Evolutionary conservation across 176 grass and related monocot genomes (phyloP).

Genomic region (Bromus sterilis): DNA sequence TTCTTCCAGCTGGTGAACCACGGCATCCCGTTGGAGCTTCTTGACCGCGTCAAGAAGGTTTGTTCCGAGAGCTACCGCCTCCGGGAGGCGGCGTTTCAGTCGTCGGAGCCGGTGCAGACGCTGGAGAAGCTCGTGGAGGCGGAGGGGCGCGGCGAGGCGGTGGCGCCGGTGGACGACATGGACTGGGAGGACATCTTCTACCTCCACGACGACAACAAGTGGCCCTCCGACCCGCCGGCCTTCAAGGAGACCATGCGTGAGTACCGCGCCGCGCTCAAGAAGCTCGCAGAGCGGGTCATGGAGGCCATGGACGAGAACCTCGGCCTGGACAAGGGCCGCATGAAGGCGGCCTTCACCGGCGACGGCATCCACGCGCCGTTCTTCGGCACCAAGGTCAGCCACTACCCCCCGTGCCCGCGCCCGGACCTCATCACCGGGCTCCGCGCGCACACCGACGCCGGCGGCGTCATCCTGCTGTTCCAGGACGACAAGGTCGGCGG

Average conservation of each 20-base stretch:
- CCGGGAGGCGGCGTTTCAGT: constrained; percentile 34
- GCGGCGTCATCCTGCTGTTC: constrained; percentile 65
- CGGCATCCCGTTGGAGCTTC: constrained; percentile 39
- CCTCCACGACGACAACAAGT: constrained; percentile 39
- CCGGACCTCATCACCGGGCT: constrained; percentile 53
- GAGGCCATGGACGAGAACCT: constrained; percentile 62
- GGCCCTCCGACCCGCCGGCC: constrained; percentile 35
- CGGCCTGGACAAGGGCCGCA: constrained; percentile 21
- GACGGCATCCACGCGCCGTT: constrained; percentile 15
- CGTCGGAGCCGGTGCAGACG: constrained; percentile 28
- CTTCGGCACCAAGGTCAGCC: constrained; percentile 74
- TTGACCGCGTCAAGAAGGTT: constrained; percentile 49
- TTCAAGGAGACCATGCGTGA: constrained; percentile 71
- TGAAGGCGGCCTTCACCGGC: constrained; percentile 36
- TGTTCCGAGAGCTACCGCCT: constrained; percentile 41
- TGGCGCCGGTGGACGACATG: constrained; percentile 36
- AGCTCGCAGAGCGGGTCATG: constrained; percentile 32
- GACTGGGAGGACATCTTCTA: constrained; percentile 66
- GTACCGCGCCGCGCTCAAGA: constrained; percentile 38
- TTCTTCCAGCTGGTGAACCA: constrained; percentile 59
- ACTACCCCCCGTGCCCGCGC: constrained; percentile 69
- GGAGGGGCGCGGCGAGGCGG: constrained; percentile 17
- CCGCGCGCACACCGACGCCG: constrained; percentile 64
- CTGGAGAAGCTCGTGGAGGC: constrained; percentile 15
- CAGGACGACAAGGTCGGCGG: constrained; percentile 57